Base-by-base conservation (phyloP, 345 rosid genomes). In the Noccaea caerulescens region DNA sequence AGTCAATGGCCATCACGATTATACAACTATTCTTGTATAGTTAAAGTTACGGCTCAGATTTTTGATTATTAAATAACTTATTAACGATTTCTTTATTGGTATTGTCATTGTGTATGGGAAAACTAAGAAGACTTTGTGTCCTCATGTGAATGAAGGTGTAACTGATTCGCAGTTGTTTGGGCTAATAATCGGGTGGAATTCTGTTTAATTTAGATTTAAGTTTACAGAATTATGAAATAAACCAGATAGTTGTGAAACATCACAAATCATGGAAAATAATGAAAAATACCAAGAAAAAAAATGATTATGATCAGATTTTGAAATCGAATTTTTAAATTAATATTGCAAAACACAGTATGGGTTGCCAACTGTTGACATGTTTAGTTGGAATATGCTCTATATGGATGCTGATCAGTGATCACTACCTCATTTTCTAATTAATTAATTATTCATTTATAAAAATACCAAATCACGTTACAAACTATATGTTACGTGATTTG, bases 1-100 rank as follows among this genome's bases (percentile, higher is more conserved):
- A 71, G 75, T 71, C 68, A 61, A 71, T 7, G 68, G 37, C 61
- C 7, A 27, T 61, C 68, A 71, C 61, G 8, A 43, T 71, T 42
- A n/a, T 18, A 33, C 76, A 33, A 8, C 63, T 62, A 52, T 62
- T 52, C 62, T 42, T 61, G 30, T 45, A 44, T 56, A 18, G 47
- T 47, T 70, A 25, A 23, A 18, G 57, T 27, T 44, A 57, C 34
- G 56, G 6, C 27, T 30, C 36, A 1, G 5, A 14, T 8, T 27
- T 6, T 16, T 25, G 0, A 16, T 67, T 68, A n/a, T 13, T 36
- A 8, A 1, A 5, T 4, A 3, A 56, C 4, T 3, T 54, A 43
- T 42, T 33, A 4, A 6, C 34, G 4, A 16, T 68, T 57, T 68
- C 44, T 61, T 44, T 25, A 8, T n/a, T 27, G 66, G 51, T 60